Base-by-base conservation (phyloP, 768 basidiomycete genomes). In the Stropharia rugosoannulata region DNA sequence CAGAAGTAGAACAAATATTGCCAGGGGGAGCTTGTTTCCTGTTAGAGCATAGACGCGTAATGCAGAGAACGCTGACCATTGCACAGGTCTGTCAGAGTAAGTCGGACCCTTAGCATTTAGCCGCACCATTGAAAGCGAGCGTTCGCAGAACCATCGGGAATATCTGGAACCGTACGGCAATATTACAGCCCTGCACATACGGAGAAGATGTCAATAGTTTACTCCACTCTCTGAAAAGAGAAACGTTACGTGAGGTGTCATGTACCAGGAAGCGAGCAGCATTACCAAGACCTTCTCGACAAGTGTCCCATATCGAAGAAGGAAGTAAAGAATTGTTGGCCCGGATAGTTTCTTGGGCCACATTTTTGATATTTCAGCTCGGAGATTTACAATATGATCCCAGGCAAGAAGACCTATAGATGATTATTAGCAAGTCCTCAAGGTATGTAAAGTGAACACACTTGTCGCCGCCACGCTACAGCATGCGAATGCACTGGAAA, bases 211-310 rank as follows among this genome's bases (percentile, higher is more conserved):
- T 13, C 22, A 22, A 22, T 22, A 22, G 22, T 22, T 2, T 22
- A 22, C 22, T 22, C 22, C 22, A 22, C 2, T 1, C 1, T 22
- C 22, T 1, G 2, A 22, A 22, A 4, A 22, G 1, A 37, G 16
- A 22, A n/a, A 59, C 68, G 49, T 22, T 60, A 70, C 69, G 22
- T 60, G 57, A 22, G 66, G 68, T 29, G 68, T 65, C 56, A 71
- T 63, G 43, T 67, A 67, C 70, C 67, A 71, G 22, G 70, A 71
- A 1, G 70, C 68, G 15, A 71, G 66, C 15, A 71, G 51, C 51
- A 68, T 56, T n/a, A 71, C 61, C 1, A 64, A 51, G 18, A 67
- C 65, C 49, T 71, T 71, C 48, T 71, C 68, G 40, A 68, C 47
- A 5, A 71, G 57, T 1, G 68, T 68, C 9, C 70, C 70, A 48